These are phyloP conservation scores for Trypanosoma melophagium DNA, from an alignment of 208 protist genomes.

Conservation along the genomic window DNA sequence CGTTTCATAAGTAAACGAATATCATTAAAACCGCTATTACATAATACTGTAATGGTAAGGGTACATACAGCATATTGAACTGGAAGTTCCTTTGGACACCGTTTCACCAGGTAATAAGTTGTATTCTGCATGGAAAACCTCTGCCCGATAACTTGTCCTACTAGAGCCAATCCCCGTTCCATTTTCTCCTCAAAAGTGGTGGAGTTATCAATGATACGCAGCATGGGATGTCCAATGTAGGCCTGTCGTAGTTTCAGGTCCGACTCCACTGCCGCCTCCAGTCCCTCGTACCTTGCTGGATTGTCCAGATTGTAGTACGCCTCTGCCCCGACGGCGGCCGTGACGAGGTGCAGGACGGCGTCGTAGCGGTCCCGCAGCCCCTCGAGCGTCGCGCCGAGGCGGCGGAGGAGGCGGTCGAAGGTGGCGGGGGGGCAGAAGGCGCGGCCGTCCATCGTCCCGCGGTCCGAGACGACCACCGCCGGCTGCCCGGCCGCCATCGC, in stretches of 20 bases:
- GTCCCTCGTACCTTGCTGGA: constrained; percentile 70
- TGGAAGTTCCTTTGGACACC: constrained; percentile 34
- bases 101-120: constrained; percentile 48
- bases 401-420: constrained; percentile 52
- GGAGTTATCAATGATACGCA: constrained; percentile 77
- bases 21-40: constrained; percentile 57
- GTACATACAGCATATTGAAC: constrained; percentile 42
- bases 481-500: constrained; percentile 47
- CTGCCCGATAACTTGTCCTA: constrained; percentile 58
- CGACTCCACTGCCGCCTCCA: constrained; percentile 68
- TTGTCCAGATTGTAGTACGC: constrained; percentile 84
- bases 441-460: constrained; percentile 83
- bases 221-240: constrained; percentile 73
- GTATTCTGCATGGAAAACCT: constrained; percentile 35
- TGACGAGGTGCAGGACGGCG: constrained; percentile 83
- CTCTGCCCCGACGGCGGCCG: constrained; percentile 67
- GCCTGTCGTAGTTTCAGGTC: constrained; percentile 80
- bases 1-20: constrained; percentile 57
- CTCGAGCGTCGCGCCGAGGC: constrained; percentile 44
- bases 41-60: constrained; percentile 51
- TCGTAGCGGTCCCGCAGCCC: constrained; percentile 82
- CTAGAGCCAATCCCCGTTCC: constrained; percentile 43
- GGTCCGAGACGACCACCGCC: constrained; percentile 69
- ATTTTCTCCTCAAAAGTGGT: constrained; percentile 78
- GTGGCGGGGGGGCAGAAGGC: constrained; percentile 72